Evolutionary conservation across 2,329 filamentous ascomycete genomes (phyloP), one percentile per base, ranked within the genome.

Genomic region (Fragosphaeria purpurea): DNA sequence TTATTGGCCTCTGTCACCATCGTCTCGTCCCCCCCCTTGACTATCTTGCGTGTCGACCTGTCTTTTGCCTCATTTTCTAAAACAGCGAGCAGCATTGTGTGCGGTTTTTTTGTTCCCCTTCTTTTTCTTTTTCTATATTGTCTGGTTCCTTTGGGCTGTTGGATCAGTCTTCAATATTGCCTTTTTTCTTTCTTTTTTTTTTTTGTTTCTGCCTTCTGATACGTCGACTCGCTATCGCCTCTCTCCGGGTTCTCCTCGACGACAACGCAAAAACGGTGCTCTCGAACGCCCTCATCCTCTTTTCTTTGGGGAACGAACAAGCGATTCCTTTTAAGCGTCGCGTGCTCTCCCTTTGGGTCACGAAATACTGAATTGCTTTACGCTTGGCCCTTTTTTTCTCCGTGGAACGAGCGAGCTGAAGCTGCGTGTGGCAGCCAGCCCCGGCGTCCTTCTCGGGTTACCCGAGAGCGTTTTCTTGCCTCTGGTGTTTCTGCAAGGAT

Each of bases 1-100:
- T 37, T 47, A 47, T 47, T 47, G 45, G 11, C 4, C 34, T 41
- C 37, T 47, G 45, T 39, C 45, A 47, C 32, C 45, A 47, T 47
- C 38, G 9, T 22, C 22, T 8, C 8, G 12, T 12, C 8, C 8
- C 8, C 8, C 8, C 37, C 37, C 37, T 8, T 38, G 8, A 12
- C 12, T 38, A 8, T 38, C 37, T 8, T 8, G 3, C 12, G 8
- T 8, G 8, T 12, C 12, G 8, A 12, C 22, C 22, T 22, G 22
- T 22, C 22, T 22, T 22, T 22, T 22, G 22, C 22, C 22, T 22
- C 22, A 22, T 22, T 22, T 22, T 22, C 22, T 22, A 22, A 22
- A 22, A 22, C 22, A 22, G 22, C 22, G 22, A 22, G 22, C 34
- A 41, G n/a, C 13, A 41, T 44, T 10, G 13, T 12, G 46, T 13